A percentile compares a stretch with the other conserved stretches of the same genome.
These are phyloP conservation scores for Leishmania major DNA, from an alignment of 208 protist genomes.

Conservation along the genomic window DNA sequence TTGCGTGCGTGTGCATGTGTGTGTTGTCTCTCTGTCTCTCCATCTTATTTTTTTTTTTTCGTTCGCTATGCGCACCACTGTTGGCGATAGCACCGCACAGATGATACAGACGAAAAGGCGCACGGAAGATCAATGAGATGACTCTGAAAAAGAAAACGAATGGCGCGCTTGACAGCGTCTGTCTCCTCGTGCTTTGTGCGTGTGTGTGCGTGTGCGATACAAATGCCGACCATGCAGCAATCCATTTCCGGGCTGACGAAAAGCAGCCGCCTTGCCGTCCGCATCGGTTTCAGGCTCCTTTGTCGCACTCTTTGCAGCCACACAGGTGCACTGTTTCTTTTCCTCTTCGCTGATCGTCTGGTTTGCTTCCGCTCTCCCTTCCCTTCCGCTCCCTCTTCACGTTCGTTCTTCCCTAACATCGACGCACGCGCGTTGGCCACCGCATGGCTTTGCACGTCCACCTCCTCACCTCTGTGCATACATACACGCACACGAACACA, in stretches of 20 bases:
- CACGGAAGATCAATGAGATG: too few relatives aligned
- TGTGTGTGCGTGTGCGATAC: not conserved
- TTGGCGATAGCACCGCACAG: too few relatives aligned
- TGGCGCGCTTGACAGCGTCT: not conserved
- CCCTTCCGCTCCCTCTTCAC: not conserved
- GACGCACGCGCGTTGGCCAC: not conserved
- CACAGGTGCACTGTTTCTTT: not conserved
- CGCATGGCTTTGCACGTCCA: not conserved
- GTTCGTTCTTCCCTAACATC: slow-evolving; percentile 2
- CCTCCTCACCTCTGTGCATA: not conserved
- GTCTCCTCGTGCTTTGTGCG: not conserved
- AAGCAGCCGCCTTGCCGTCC: not conserved
- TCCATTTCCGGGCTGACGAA: not conserved
- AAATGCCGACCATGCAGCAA: not conserved
- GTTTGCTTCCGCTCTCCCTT: not conserved
- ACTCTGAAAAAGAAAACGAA: not conserved
- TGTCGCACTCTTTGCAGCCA: not conserved
- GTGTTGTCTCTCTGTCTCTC: slow-evolving; percentile 1
- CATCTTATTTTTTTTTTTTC: too few relatives aligned
- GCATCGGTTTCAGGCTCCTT: not conserved
- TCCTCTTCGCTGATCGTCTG: not conserved
- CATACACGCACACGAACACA: not conserved
- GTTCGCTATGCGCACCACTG: not conserved
- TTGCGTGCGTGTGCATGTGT: not conserved
- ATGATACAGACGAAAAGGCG: not conserved